A percentile compares a stretch with the other conserved stretches of the same genome.
phyloP scores from a whole-genome alignment of 805 yeast genomes.

The Wickerhamia fluorescens region DNA sequence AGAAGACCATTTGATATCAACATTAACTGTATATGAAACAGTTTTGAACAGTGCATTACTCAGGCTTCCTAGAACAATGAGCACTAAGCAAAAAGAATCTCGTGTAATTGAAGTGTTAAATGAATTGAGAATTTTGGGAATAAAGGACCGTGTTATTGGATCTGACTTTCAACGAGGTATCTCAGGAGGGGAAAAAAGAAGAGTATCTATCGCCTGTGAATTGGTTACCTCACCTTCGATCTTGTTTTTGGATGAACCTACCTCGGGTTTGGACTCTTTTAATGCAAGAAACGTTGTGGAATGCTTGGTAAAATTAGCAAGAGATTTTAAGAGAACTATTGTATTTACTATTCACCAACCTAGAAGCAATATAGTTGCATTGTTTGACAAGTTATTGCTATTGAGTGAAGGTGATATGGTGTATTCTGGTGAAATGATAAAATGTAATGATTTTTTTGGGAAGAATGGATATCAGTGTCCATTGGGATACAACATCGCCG shows the following conservation, averaged over 20 bases:
- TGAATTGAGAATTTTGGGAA: constrained; percentile 76
- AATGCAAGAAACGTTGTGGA: constrained; percentile 91
- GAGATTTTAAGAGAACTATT: constrained; percentile 77
- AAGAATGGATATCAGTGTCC: constrained; percentile 80
- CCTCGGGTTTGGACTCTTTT: constrained; percentile 91
- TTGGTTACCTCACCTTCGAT: constrained; percentile 83
- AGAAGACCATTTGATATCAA: constrained; percentile 84
- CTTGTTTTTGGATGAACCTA: constrained; percentile 83
- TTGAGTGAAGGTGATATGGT: constrained; percentile 81
- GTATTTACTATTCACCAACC: constrained; percentile 96
- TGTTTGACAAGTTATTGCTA: constrained; percentile 76
- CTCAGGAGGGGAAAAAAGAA: constrained; percentile 86
- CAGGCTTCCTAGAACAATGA: constrained; percentile 77
- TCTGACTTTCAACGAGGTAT: constrained; percentile 87
- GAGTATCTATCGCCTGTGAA: constrained; percentile 93
- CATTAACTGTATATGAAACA: constrained; percentile 93
- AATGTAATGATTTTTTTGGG: constrained; percentile 69
- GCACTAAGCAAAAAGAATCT: constrained; percentile 61
- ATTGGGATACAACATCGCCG: constrained; percentile 86
- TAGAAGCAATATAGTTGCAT: constrained; percentile 86
- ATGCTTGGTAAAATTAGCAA: constrained; percentile 70
- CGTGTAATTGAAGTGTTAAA: constrained; percentile 79
- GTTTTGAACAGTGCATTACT: constrained; percentile 86
- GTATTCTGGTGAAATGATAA: constrained; percentile 78
- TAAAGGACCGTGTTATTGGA: constrained; percentile 83